Evolutionary conservation across 2,329 filamentous ascomycete species (phyloP).

Genomic region (Diplodia intermedia): DNA sequence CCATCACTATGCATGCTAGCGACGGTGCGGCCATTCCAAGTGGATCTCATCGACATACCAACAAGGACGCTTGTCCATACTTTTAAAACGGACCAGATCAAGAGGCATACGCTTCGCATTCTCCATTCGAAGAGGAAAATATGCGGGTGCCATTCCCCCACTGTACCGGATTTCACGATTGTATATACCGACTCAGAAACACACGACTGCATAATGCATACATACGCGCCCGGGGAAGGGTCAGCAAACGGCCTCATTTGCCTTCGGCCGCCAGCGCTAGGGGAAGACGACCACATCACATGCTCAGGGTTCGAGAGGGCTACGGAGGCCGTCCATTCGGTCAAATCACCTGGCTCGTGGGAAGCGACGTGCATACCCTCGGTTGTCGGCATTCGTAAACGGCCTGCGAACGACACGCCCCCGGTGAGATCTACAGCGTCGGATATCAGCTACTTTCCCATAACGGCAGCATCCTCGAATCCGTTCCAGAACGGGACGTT

Average conservation of each 20-base stretch:
- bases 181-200: conserved; percentile 67
- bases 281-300: conserved; percentile 38
- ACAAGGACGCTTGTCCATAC: conserved; percentile 65
- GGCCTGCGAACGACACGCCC: conserved; percentile 42
- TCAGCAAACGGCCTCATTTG: conserved; percentile 62
- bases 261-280: conserved; percentile 55
- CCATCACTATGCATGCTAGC: conserved; percentile 67
- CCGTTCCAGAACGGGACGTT: conserved; percentile 20
- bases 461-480: conserved; percentile 15
- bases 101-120: conserved; percentile 65
- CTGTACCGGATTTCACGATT: conserved; percentile 68
- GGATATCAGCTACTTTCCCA: conserved; percentile 28
- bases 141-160: conserved; percentile 61
- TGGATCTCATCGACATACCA: conserved; percentile 67
- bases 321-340: conserved; percentile 58
- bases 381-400: conserved; percentile 68
- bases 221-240: conserved; percentile 63
- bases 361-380: conserved; percentile 66
- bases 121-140: conserved; percentile 62
- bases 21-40: conserved; percentile 62
- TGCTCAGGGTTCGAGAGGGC: conserved; percentile 51
- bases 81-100: conserved; percentile 65
- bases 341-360: conserved; percentile 71
- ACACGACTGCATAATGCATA: conserved; percentile 69
- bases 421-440: conserved; percentile 36